Base-by-base conservation (phyloP, 106 monocot species). In the Acorus calamus region DNA sequence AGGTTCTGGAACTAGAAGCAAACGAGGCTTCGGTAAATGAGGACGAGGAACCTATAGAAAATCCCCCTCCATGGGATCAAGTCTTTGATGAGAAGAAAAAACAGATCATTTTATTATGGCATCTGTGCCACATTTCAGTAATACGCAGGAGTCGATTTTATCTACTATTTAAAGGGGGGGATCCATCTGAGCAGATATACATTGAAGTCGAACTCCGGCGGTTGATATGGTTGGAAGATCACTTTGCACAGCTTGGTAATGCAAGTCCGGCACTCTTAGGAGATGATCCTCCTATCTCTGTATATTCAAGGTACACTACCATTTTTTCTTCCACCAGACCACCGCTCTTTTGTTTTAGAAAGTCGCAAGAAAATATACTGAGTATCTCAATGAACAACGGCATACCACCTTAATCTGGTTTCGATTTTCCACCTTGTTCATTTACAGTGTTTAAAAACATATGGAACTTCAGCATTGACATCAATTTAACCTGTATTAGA, bases 1-100 rank as follows among this genome's bases (percentile, higher is more conserved):
- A 96, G 94, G 94, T 96, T 3, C 51, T 96, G 71, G 90, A 96
- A 53, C 68, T 96, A 60, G 94, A 96, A 78, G 70, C 90, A 72
- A 96, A 96, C 57, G 93, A 94, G 14, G 79, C 67, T 46, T 59
- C 56, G 42, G 9, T 43, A 8, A 14, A 50, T 57, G 71, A 80
- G 6, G 60, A 58, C 6, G 55, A 42, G 13, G 94, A 76, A 13
- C 44, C 56, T n/a, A 70, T 71, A 47, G 80, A 84, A 5, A 54
- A 47, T 52, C 90, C 84, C 13, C 67, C 71, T 56, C 42, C 78
- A 53, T 88, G 91, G 96, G 44, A 51, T 14, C 56, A 52, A 12
- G 72, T 75, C 7, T 98, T 85, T 57, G 78, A 74, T 60, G 80
- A 87, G 52, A 87, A 98, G 69, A 86, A 79, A 74, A 73, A 69